Conservation (phyloP, 2,329 filamentous ascomycete genomes). For the Monosporascus sp. region DNA sequence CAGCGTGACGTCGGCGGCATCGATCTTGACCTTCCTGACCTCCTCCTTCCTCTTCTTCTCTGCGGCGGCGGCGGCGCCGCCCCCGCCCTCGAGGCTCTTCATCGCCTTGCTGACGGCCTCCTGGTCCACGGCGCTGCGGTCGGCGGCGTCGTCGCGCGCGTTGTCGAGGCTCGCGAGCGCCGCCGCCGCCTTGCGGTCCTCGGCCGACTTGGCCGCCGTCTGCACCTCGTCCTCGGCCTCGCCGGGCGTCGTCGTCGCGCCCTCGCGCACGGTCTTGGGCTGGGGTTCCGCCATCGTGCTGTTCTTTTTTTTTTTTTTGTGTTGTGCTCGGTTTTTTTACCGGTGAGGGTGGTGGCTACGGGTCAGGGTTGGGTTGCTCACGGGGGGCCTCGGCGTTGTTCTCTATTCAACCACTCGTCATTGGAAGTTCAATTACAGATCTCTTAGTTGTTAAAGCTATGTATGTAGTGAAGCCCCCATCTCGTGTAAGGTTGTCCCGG, state of each 20-base stretch:
- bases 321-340: no score
- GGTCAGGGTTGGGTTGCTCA: no score
- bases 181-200: slow-evolving; percentile 71
- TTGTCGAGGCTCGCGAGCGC: slow-evolving; percentile 67
- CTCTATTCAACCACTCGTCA: no score
- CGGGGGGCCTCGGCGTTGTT: no score
- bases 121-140: slow-evolving; percentile 56
- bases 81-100: slow-evolving; percentile 49
- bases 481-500: no score
- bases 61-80: slow-evolving; percentile 22
- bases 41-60: slow-evolving; percentile 34
- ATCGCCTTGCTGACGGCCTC: slow-evolving; percentile 69
- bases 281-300: slow-evolving; percentile 55
- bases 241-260: slow-evolving; percentile 51
- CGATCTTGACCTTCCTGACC: slow-evolving; percentile 65
- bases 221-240: slow-evolving; percentile 54
- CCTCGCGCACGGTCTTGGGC: slow-evolving; percentile 52
- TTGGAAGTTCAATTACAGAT: no score
- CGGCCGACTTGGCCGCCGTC: slow-evolving; percentile 56
- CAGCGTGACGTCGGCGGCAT: slow-evolving; percentile 63
- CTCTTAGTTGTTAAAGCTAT: no score
- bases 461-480: no score
- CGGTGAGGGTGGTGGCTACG: no score
- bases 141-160: slow-evolving; percentile 38
- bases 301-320: not conserved